Evolutionary conservation across 768 basidiomycete species (phyloP), one percentile per base, ranked within the genome.

Genomic region (Nevesoporus exiguus): DNA sequence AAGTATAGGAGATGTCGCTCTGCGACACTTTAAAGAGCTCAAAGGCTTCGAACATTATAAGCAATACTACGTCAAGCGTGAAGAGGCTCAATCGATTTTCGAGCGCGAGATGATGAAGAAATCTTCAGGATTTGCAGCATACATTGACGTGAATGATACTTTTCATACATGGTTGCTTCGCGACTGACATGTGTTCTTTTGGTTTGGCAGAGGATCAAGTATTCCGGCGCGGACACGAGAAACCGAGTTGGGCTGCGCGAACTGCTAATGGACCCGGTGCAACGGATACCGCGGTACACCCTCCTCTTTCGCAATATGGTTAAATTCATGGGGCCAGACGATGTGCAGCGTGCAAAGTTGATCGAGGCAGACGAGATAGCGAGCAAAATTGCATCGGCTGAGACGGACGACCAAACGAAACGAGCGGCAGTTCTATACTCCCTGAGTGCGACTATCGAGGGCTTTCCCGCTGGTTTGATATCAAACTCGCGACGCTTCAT

Each of bases 211-310:
- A 85, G 85, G 53, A 85, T 92, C 70, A 94, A 96, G 76, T 96
- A 95, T 66, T 83, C 86, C 58, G 82, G 82, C 15, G 75, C 82
- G 21, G 90, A 90, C 60, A 69, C 78, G 29, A 79, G 80, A 62
- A 93, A 90, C 66, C 89, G 93, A 37, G 81, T 96, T 52, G 93
- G 91, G 41, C 76, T 98, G 51, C 81, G 94, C 25, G 94, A 96
- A 67, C 81, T 97, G 46, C 78, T 98, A 21, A 96, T 96, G 86
- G 95, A 98, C 61, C 95, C 95, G 15, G 92, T 97, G 6, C 95
- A 98, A 65, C 85, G 95, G 31, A 93, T 98, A 64, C 94, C 95
- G 5, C 80, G 96, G 59, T 98, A 98, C 71, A 95, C 93, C 1
- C 77, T 98, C 24, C 79, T 98, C 60, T 92, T 96, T 71, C 87